These are phyloP conservation scores for Cryptococcus floricola DNA, from an alignment of 1,284 basidiomycete species.

Conservation along the genomic window DNA sequence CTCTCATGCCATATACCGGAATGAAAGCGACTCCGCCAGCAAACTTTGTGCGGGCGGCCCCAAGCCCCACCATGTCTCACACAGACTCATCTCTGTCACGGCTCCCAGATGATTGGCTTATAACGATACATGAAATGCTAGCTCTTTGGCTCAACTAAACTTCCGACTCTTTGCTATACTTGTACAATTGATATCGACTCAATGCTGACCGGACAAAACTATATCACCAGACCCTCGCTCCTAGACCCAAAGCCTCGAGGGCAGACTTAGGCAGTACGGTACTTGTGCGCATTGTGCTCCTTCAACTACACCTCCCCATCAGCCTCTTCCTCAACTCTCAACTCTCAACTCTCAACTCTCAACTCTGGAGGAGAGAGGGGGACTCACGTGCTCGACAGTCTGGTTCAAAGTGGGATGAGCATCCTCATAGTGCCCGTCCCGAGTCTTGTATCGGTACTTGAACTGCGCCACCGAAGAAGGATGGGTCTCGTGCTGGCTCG, in stretches of 20 bases:
- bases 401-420: constrained; percentile 38
- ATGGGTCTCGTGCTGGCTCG: constrained; percentile 37
- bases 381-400: constrained; percentile 36
- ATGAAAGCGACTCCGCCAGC: too few relatives aligned
- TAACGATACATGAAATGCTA: background rate
- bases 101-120: background rate
- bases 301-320: constrained; percentile 9
- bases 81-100: too few relatives aligned
- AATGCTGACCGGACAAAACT: too few relatives aligned
- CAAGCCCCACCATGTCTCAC: too few relatives aligned
- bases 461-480: constrained; percentile 43
- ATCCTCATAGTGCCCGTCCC: constrained; percentile 47
- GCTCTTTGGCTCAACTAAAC: background rate
- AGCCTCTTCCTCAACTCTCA: background rate
- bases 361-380: background rate
- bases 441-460: constrained; percentile 50
- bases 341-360: too few relatives aligned
- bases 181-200: background rate
- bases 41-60: too few relatives aligned
- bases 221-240: background rate
- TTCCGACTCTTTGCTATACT: background rate
- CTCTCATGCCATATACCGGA: too few relatives aligned
- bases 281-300: constrained; percentile 15
- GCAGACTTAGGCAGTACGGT: constrained; percentile 11
- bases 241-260: background rate